Conservation (phyloP, 2,329 filamentous ascomycete species). For the Fusarium illudens region DNA sequence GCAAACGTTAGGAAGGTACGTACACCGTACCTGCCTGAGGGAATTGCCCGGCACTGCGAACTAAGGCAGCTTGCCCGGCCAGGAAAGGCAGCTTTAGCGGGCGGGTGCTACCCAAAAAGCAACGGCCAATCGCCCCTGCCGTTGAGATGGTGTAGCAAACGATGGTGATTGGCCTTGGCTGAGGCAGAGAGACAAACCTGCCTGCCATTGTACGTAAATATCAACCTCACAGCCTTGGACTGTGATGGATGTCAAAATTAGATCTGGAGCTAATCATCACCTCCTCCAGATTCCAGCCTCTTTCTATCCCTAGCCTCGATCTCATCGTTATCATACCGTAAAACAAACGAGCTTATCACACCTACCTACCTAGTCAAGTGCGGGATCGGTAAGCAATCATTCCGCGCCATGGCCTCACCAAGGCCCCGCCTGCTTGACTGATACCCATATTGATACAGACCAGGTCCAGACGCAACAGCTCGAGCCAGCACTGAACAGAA, state of each 20-base stretch:
- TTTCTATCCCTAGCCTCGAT: background rate
- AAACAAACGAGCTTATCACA: background rate
- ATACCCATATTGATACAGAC: background rate
- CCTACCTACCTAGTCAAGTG: background rate
- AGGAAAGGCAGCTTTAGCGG: background rate
- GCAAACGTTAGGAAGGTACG: background rate
- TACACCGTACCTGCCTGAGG: background rate
- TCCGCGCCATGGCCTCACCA: background rate
- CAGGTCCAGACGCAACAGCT: background rate
- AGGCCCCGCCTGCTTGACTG: background rate
- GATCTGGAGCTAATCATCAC: background rate
- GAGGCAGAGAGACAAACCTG: background rate
- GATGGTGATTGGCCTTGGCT: background rate
- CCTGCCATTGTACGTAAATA: background rate
- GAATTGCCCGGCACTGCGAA: background rate
- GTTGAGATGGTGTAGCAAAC: conserved; percentile 9
- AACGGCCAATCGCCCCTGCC: conserved; percentile 5
- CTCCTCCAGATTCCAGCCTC: background rate
- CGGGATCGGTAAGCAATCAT: background rate
- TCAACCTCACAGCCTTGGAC: background rate
- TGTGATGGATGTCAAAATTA: background rate
- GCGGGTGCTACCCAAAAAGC: conserved; percentile 2
- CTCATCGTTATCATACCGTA: background rate
- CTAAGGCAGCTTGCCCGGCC: background rate
- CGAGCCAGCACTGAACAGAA: background rate